Evolutionary conservation across 2,329 filamentous ascomycete species (phyloP).

Genomic region (Penicillium sp.): DNA sequence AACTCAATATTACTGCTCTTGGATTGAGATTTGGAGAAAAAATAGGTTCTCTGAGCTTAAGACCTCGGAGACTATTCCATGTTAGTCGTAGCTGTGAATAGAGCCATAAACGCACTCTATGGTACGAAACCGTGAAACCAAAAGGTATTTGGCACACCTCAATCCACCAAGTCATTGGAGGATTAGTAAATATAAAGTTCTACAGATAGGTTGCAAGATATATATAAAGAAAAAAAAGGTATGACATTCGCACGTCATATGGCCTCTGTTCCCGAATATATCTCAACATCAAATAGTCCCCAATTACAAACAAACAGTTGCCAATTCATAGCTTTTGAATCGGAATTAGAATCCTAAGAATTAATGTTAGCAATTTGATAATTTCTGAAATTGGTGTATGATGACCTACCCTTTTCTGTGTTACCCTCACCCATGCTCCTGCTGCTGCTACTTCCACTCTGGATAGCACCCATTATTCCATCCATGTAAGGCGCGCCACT

Average conservation of each 20-base stretch:
- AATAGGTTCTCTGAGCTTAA: neutral
- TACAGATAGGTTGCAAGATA: neutral
- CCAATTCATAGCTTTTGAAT: neutral
- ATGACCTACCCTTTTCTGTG: slow-evolving; percentile 62
- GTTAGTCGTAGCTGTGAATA: neutral
- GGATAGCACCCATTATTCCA: slow-evolving; percentile 83
- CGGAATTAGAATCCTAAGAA: neutral
- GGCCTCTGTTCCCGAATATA: neutral
- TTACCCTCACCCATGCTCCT: slow-evolving; percentile 95
- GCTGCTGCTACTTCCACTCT: slow-evolving; percentile 84
- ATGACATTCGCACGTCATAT: neutral
- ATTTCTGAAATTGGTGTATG: neutral
- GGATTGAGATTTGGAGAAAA: too few relatives aligned
- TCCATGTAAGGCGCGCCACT: slow-evolving; percentile 75
- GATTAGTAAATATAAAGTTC: too few relatives aligned
- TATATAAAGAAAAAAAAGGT: neutral
- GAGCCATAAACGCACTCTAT: neutral
- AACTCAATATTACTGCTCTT: neutral
- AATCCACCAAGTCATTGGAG: neutral
- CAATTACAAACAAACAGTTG: neutral
- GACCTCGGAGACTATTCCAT: neutral
- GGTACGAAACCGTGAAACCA: neutral
- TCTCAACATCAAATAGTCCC: neutral
- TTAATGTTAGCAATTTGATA: neutral
- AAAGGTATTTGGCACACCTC: neutral